phyloP scores from a whole-genome alignment of 1,284 basidiomycete species.

The Lignosus rhinocerotis region DNA sequence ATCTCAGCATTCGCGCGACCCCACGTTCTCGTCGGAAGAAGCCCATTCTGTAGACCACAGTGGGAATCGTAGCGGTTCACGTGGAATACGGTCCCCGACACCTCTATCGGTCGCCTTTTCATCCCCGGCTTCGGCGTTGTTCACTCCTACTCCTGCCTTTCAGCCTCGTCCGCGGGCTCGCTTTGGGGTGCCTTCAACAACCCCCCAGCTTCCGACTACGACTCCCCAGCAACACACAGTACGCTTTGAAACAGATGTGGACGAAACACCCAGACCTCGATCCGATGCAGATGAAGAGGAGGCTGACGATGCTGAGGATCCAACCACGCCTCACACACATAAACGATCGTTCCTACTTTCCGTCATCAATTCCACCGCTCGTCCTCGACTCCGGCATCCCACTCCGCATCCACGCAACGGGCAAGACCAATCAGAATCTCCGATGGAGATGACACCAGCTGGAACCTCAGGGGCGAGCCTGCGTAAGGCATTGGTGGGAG shows the following conservation, averaged over 20 bases:
- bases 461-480: slow-evolving; percentile 34
- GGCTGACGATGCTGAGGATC: slow-evolving; percentile 26
- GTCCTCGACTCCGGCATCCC: slow-evolving; percentile 63
- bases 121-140: slow-evolving; percentile 35
- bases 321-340: slow-evolving; percentile 64
- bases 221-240: slow-evolving; percentile 28
- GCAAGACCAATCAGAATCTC: slow-evolving; percentile 16
- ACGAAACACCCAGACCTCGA: slow-evolving; percentile 25
- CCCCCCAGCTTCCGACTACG: slow-evolving; percentile 18
- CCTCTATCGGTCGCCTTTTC: slow-evolving; percentile 45
- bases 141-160: slow-evolving; percentile 67
- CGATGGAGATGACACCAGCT: slow-evolving; percentile 27
- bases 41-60: slow-evolving; percentile 17
- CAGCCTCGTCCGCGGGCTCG: slow-evolving; percentile 58
- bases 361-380: slow-evolving; percentile 74
- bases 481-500: slow-evolving; percentile 57
- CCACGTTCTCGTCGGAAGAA: slow-evolving; percentile 67
- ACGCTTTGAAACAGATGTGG: slow-evolving; percentile 18
- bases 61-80: slow-evolving; percentile 9
- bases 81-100: slow-evolving; percentile 27
- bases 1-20: slow-evolving; percentile 39
- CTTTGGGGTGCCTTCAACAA: slow-evolving; percentile 40
- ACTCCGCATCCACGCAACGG: slow-evolving; percentile 61
- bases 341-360: slow-evolving; percentile 75
- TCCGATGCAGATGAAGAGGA: slow-evolving; percentile 10